Conservation (phyloP, 208 protist species). For the Leishmania braziliensis region DNA sequence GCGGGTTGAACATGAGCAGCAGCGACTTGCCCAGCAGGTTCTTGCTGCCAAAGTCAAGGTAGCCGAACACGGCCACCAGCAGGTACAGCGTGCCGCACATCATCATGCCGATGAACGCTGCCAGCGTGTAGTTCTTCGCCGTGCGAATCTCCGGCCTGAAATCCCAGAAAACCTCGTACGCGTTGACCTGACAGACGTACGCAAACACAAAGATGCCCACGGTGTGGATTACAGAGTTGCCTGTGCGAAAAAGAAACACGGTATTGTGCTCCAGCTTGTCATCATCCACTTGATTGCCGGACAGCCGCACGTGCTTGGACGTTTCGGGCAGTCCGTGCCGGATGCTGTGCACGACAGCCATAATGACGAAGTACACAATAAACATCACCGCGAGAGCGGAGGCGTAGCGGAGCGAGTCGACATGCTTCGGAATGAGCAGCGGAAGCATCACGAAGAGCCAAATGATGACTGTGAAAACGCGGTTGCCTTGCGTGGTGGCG, state of each 20-base stretch:
- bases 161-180: conserved; percentile 53
- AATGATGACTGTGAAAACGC: conserved; percentile 35
- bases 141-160: conserved; percentile 35
- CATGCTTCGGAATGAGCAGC: conserved; percentile 56
- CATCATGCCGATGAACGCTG: conserved; percentile 44
- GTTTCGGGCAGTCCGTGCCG: conserved; percentile 27
- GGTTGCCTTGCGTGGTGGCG: conserved; percentile 19
- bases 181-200: conserved; percentile 63
- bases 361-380: conserved; percentile 54
- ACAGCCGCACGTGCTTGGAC: conserved; percentile 17
- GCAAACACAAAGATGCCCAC: conserved; percentile 63
- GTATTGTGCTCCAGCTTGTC: conserved; percentile 24
- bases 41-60: conserved; percentile 64
- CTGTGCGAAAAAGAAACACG: conserved; percentile 46
- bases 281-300: conserved; percentile 11
- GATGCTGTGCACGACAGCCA: conserved; percentile 47
- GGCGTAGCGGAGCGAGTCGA: conserved; percentile 67
- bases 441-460: conserved; percentile 69
- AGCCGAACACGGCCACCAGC: conserved; percentile 54
- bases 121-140: conserved; percentile 38
- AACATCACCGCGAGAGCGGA: conserved; percentile 52
- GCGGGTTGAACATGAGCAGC: conserved; percentile 60
- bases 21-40: conserved; percentile 46
- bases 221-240: conserved; percentile 33
- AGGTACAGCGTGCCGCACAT: conserved; percentile 60